Percentiles rank a stretch among this genome's conserved stretches.
phyloP scores from a whole-genome alignment of 306 rosid genomes.

The Fragaria iinumae region DNA sequence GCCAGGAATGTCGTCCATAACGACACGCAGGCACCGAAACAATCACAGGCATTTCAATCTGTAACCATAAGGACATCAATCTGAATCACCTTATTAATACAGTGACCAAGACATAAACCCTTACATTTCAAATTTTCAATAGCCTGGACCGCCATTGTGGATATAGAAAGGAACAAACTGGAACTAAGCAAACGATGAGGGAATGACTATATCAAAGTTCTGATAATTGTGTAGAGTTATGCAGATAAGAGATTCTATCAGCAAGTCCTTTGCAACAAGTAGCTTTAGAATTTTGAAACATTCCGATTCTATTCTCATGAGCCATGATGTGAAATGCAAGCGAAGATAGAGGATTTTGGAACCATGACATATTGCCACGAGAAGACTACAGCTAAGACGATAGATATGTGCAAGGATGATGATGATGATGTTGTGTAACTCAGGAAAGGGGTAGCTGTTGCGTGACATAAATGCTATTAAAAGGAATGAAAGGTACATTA shows the following conservation, averaged over 20 bases:
- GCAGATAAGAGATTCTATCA: constrained; percentile 3
- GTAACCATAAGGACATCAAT: constrained; percentile 31
- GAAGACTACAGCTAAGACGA: constrained; percentile 4
- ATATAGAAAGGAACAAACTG: neutral
- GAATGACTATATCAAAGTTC: neutral
- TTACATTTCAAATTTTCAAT: neutral
- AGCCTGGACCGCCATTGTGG: constrained; percentile 2
- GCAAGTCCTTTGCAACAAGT: neutral
- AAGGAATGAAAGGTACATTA: neutral
- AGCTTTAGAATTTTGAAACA: constrained; percentile 6
- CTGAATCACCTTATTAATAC: constrained; percentile 40
- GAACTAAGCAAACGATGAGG: neutral
- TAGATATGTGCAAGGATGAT: neutral
- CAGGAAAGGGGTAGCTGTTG: constrained; percentile 22
- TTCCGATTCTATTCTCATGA: neutral
- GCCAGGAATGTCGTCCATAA: constrained; percentile 42
- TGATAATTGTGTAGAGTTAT: neutral
- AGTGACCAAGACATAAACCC: constrained; percentile 29
- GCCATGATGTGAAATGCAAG: neutral
- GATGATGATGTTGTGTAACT: neutral
- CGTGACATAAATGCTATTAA: constrained; percentile 31
- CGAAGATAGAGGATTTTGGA: neutral
- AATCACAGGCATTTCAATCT: neutral
- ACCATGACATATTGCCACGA: neutral
- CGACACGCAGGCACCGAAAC: constrained; percentile 31